Conservation (phyloP, 2,329 filamentous ascomycete species). For the Penicillium hordei region DNA sequence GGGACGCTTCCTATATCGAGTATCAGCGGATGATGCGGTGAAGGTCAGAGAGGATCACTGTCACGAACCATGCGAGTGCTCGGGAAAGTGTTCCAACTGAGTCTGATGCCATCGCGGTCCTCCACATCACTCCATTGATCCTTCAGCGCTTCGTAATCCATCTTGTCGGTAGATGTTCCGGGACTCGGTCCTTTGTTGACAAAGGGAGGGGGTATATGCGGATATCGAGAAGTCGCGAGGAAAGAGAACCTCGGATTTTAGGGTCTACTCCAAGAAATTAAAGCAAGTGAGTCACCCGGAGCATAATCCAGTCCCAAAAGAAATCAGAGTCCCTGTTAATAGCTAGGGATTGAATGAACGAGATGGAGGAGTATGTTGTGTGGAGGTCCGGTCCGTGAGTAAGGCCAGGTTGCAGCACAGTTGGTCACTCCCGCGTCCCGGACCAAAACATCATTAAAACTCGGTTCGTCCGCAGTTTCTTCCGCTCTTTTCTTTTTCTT, state of each 20-base stretch:
- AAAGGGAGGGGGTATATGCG: constrained; percentile 26
- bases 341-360: constrained; percentile 29
- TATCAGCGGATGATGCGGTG: constrained; percentile 29
- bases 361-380: constrained; percentile 38
- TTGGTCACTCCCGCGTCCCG: constrained; percentile 37
- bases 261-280: constrained; percentile 23
- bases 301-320: constrained; percentile 34
- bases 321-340: constrained; percentile 28
- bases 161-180: constrained; percentile 44
- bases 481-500: constrained; percentile 42
- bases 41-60: constrained; percentile 11
- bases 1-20: constrained; percentile 74
- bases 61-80: constrained; percentile 86
- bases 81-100: constrained; percentile 99
- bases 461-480: constrained; percentile 20
- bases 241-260: constrained; percentile 17
- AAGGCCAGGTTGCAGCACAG: constrained; percentile 49
- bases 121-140: constrained; percentile 96
- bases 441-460: constrained; percentile 34
- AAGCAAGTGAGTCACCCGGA: constrained; percentile 25
- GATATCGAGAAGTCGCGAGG: constrained; percentile 19
- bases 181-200: constrained; percentile 26
- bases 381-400: constrained; percentile 36
- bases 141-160: constrained; percentile 93
- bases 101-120: constrained; percentile 89